Percentiles rank a stretch among this genome's conserved stretches.
Evolutionary conservation across 345 rosid genomes (phyloP).

Genomic region (Noccaea bulbosa): DNA sequence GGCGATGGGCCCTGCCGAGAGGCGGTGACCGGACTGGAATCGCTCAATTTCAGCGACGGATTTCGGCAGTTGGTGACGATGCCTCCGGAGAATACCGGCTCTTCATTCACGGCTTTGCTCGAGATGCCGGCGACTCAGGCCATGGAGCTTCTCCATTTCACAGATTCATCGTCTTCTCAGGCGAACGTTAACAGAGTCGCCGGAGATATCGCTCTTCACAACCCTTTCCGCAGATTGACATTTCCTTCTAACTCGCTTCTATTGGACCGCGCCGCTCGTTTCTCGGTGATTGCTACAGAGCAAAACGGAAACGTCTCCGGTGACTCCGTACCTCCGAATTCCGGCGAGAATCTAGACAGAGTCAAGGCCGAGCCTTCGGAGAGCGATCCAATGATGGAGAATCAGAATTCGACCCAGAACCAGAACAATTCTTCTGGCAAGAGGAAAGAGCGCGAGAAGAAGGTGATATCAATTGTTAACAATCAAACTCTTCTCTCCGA

Average conservation of each 20-base stretch:
- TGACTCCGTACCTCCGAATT: constrained; percentile 40
- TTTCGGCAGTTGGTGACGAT: constrained; percentile 49
- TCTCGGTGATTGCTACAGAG: constrained; percentile 42
- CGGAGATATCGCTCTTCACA: constrained; percentile 40
- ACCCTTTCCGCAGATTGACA: constrained; percentile 27
- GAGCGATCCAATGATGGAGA: constrained; percentile 48
- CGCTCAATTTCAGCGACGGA: constrained; percentile 55
- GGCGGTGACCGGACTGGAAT: constrained; percentile 44
- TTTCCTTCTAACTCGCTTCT: constrained; percentile 42
- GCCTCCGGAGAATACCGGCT: constrained; percentile 52
- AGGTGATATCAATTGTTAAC: constrained; percentile 40
- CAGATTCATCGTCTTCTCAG: constrained; percentile 30
- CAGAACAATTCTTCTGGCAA: constrained; percentile 40
- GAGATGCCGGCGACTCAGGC: constrained; percentile 66
- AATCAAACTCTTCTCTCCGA: not conserved
- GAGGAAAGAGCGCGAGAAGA: constrained; percentile 62
- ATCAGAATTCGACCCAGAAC: constrained; percentile 14
- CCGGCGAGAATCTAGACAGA: constrained; percentile 42
- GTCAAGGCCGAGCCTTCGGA: constrained; percentile 51
- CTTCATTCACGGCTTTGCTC: constrained; percentile 74
- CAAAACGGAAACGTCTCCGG: constrained; percentile 43
- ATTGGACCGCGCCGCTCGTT: constrained; percentile 45
- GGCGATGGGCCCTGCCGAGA: constrained; percentile 27
- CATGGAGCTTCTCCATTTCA: constrained; percentile 58
- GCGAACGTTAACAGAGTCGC: constrained; percentile 9